These are phyloP conservation scores for Sugiyamaella pinicola DNA, from an alignment of 1,139 yeast genomes.

Conservation along the genomic window DNA sequence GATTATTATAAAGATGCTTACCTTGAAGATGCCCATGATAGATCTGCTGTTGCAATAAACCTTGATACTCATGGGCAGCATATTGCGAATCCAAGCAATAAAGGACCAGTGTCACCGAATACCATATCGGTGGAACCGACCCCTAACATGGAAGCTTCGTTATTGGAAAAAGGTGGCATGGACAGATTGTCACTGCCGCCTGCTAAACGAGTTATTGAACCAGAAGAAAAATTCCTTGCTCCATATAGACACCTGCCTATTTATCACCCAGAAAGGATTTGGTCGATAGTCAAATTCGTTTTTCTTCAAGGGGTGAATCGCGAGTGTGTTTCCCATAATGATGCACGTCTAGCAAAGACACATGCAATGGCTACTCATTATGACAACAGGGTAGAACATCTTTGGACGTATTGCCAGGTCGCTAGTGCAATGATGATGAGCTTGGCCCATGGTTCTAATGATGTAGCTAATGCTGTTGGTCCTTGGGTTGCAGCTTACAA, in stretches of 20 bases:
- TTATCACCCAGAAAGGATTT: conserved; percentile 53
- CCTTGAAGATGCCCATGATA: conserved; percentile 32
- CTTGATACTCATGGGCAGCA: too few species aligned
- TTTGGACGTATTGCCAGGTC: conserved; percentile 70
- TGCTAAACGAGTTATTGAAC: conserved; percentile 1
- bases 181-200: neutral
- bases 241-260: conserved; percentile 17
- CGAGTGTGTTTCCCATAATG: conserved; percentile 61
- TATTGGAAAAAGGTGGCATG: conserved; percentile 1
- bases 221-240: conserved; percentile 19
- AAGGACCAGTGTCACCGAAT: conserved; percentile 2
- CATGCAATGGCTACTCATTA: conserved; percentile 64
- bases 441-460: conserved; percentile 78
- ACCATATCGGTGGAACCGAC: conserved; percentile 3
- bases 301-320: conserved; percentile 63
- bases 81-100: neutral
- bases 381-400: conserved; percentile 70
- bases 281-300: conserved; percentile 51
- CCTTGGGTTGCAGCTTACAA: conserved; percentile 69
- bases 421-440: conserved; percentile 80
- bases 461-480: conserved; percentile 77
- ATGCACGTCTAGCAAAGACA: conserved; percentile 50
- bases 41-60: too few species aligned
- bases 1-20: conserved; percentile 64
- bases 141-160: neutral